Evolutionary conservation across 2,329 filamentous ascomycete species (phyloP), one percentile per base, ranked within the genome.

Genomic region (Ascochyta koolunga): DNA sequence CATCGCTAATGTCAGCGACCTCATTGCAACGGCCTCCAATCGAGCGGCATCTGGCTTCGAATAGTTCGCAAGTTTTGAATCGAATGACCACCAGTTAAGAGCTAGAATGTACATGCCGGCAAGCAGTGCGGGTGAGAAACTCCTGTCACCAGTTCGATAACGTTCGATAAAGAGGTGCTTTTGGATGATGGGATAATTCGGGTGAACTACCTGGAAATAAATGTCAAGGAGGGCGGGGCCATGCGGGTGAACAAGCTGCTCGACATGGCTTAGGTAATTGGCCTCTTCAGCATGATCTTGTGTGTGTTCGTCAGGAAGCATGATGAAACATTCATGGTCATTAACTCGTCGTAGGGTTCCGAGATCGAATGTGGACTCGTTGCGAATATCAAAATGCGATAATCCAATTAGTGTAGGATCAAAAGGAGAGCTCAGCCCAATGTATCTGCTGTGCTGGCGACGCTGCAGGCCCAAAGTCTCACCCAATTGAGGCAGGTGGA

Each of bases 41-140:
- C 87, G 85, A 33, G 80, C 79, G n/a, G 90, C 82, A 73, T 96
- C 86, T 0, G 91, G 91, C 55, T 85, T 85, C 19, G 85, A 84
- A 21, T 84, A 78, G 18, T 80, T 78, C 33, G 86, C 83, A 21
- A 93, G 81, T 19, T 86, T 84, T 16, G 86, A 83, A 58, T 87
- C 88, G 58, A 90, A 83, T 45, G 91, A 86, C 87, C 92, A 95
- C 87, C 92, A 96, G 72, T 93, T 92, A 67, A 96, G 83, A 8
- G 92, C 90, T 21, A 96, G 79, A 21, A 96, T 86, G 67, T 96
- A 95, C 65, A 96, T 87, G 47, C 89, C 89, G 27, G 89, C 90
- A 15, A 96, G 80, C 22, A 95, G 78, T 10, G 89, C 85, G 1
- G 91, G 89, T 13, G 89, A 88, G 67, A 93, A 90, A 62, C 90